phyloP scores from a whole-genome alignment of 768 basidiomycete species.

The Tylopilus sp. region DNA sequence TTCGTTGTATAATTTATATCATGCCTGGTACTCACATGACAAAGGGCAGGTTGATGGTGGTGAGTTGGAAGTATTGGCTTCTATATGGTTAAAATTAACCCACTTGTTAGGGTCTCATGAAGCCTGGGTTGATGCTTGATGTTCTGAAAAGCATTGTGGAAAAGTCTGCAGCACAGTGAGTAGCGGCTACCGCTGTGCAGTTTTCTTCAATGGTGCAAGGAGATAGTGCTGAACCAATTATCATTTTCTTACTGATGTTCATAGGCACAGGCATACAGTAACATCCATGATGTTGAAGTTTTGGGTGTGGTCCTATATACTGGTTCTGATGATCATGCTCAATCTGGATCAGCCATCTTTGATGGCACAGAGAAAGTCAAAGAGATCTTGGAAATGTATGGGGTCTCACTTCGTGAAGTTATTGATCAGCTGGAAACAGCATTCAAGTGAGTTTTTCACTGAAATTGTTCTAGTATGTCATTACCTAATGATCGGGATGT shows the following conservation, averaged over 20 bases:
- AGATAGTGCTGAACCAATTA: neutral
- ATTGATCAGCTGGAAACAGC: neutral
- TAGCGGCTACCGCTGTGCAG: neutral
- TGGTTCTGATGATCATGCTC: neutral
- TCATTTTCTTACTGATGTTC: neutral
- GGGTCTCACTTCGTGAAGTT: neutral
- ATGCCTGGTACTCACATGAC: neutral
- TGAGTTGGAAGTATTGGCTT: neutral
- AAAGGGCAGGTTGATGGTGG: neutral
- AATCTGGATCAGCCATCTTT: neutral
- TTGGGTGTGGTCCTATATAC: neutral
- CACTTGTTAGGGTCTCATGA: neutral
- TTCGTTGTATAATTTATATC: neutral
- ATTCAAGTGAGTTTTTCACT: neutral
- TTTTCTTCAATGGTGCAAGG: neutral
- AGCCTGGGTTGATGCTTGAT: neutral
- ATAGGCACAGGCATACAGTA: neutral
- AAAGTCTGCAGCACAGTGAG: too few species aligned
- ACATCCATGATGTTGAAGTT: neutral
- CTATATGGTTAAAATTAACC: neutral
- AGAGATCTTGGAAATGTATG: neutral
- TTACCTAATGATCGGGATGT: too few species aligned
- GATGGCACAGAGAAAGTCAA: neutral
- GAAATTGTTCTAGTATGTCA: too few species aligned
- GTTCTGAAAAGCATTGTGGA: too few species aligned